Conservation (phyloP, 1,139 yeast genomes). For the Geotrichum reessii region DNA sequence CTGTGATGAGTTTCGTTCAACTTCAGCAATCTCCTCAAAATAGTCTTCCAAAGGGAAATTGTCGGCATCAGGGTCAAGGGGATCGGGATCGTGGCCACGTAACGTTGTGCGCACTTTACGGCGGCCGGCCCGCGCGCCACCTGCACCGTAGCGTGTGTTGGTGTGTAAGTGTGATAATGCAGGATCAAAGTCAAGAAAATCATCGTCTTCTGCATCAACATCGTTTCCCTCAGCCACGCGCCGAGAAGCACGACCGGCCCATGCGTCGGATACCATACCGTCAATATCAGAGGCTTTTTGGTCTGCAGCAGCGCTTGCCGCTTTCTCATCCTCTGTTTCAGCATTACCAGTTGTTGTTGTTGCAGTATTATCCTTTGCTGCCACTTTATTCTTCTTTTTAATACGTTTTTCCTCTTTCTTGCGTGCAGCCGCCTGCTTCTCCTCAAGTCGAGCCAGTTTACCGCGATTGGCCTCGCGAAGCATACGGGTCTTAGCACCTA, state of each 20-base stretch:
- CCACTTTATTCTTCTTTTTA: neutral
- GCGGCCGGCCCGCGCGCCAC: slow-evolving; percentile 11
- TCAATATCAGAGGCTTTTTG: slow-evolving; percentile 5
- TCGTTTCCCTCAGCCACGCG: neutral
- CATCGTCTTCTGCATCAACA: slow-evolving; percentile 4
- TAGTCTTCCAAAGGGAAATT: slow-evolving; percentile 21
- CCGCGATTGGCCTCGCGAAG: slow-evolving; percentile 2
- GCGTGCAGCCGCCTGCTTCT: slow-evolving; percentile 1
- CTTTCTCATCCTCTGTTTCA: neutral
- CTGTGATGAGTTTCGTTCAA: slow-evolving; percentile 7
- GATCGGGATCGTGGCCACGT: slow-evolving; percentile 15
- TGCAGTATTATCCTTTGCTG: neutral
- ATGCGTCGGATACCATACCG: neutral
- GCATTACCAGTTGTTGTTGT: neutral
- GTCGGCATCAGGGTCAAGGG: neutral
- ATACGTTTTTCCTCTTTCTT: slow-evolving; percentile 3
- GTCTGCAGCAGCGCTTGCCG: slow-evolving; percentile 6
- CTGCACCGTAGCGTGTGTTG: slow-evolving; percentile 1
- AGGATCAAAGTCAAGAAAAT: slow-evolving; percentile 10
- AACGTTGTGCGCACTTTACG: neutral
- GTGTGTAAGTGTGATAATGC: neutral
- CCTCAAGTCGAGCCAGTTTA: slow-evolving; percentile 17
- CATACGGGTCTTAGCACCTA: slow-evolving; percentile 61
- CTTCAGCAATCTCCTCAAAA: slow-evolving; percentile 24
- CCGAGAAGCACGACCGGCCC: neutral